Evolutionary conservation across 192 early-diverging fungal species (phyloP), one percentile per base, ranked within the genome.

Genomic region (Rhizophagus clarus): DNA sequence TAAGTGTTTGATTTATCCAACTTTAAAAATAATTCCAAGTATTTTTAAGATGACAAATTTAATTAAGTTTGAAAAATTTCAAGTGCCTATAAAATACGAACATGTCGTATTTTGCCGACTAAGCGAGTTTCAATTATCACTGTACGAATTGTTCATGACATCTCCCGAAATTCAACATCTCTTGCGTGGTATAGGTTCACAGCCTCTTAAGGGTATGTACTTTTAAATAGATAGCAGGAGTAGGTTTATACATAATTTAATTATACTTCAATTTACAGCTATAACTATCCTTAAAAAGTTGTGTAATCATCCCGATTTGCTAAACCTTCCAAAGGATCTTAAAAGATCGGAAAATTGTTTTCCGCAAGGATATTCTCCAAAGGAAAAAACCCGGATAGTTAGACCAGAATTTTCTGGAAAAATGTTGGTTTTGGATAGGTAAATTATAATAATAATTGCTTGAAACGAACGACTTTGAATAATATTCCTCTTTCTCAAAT

Each of bases 61-160:
- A 12, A 64, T 40, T 40, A n/a, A 17, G n/a, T 31, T 61, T 72
- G 45, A 42, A 47, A 74, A 17, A n/a, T 37, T 49, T 47, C 3
- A 80, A 96, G 94, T 99, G 63, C 97, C 98, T 1, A 89, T 91
- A 29, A 99, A 99, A 82, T 99, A 94, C 88, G 98, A 99, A 79
- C 95, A 99, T 82, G 96, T 99, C 10, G 98, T 99, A 31, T 99
- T 99, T 84, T 97, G 96, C 81, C 90, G 91, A 72, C 85, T 97
- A 24, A 89, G 92, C 11, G 85, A 87, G 6, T 81, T 94, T 29
- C 98, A 99, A 83, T 73, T 90, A 9, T 84, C 89, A 12, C 83
- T 99, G 7, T 99, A 99, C 82, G 89, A 94, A 66, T 81, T 91
- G 61, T 99, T 95, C 63, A 84, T 94, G 26, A 83, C 84, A 22